Evolutionary conservation across 2,329 filamentous ascomycete species (phyloP), one percentile per base, ranked within the genome.

Genomic region (Corinectria fuckeliana): DNA sequence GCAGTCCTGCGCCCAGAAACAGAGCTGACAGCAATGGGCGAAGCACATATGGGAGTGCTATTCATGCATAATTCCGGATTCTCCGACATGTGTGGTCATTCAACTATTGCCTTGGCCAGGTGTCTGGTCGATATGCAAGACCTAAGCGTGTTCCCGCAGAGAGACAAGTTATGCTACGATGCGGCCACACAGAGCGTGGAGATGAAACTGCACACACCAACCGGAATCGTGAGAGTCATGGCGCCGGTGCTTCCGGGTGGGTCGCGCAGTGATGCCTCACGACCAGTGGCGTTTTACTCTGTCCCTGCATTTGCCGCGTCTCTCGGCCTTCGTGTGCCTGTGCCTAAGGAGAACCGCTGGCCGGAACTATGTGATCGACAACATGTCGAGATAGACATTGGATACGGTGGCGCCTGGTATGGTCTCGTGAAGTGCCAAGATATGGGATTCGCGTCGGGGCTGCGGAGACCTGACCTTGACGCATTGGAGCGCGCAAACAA

Each of bases 41-140:
- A 39, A 21, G 56, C 56, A 7, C 56, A 58, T 8, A 58, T 58
- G 56, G 56, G 56, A 28, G 39, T 58, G 0, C 34, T 58, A 1
- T 58, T 53, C 14, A 26, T 58, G n/a, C 42, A 58, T 14, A 26
- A 30, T 3, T 42, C 32, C 20, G 56, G 56, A 32, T 58, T 48
- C 8, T 48, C 41, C n/a, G 38, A 53, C 14, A 58, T 58, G 56
- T 58, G 56, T 9, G 56, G 56, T 3, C 56, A 58, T 28, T 42
- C 49, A 3, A 58, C 56, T 3, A 41, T 53, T 36, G 49, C 49
- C 7, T 49, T 58, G 7, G 23, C 11, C 4, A 23, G 56, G 8
- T 21, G 47, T 10, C 32, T 58, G 4, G 41, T 58, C 6, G 56
- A 58, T 9, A 34, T 45, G 4, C 49, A 58, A 2, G 56, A 58